Base-by-base conservation (phyloP, 345 rosid species). In the Abelmoschus esculentus region DNA sequence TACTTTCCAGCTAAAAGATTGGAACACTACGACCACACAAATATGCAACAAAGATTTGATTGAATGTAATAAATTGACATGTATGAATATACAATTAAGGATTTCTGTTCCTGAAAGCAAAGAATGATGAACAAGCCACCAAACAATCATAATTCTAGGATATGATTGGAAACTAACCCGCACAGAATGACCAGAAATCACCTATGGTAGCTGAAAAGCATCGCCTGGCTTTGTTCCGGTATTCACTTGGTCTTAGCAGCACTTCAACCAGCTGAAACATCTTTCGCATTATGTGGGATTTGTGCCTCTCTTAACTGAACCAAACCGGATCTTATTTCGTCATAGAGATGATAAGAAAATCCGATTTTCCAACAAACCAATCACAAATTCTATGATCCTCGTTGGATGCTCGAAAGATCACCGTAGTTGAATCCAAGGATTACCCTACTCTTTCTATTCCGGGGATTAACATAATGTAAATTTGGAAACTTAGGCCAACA, bases 21-120 rank as follows among this genome's bases (percentile, higher is more conserved):
- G 14, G 47, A 46, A 49, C 29, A 29, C 18, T 59, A 12, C 56
- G 59, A 58, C 66, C 53, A 70, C 10, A 34, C 17, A 22, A 38
- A 14, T 40, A 26, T 14, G 36, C 56, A 34, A 47, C 28, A 66
- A 44, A 63, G 13, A 54, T 28, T 59, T 55, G 55, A 64, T 22
- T n/a, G 10, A 13, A 40, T 32, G 38, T 1, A 40, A 40, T 40
- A 61, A 61, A 4, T 67, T 57, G 19, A 31, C 53, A 31, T 60
- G 11, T 55, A 50, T 15, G 6, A 77, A 53, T 74, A 29, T 71
- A 76, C 73, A 72, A 31, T 56, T 62, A 29, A 63, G 58, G 22
- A 57, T 56, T 70, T 53, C 46, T 42, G 5, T 12, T 22, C 75
- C 50, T 32, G 69, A 65, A 65, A 47, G 11, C 66, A 47, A 61